phyloP scores from a whole-genome alignment of 768 basidiomycete species.

The Agrocybe chaxingu region DNA sequence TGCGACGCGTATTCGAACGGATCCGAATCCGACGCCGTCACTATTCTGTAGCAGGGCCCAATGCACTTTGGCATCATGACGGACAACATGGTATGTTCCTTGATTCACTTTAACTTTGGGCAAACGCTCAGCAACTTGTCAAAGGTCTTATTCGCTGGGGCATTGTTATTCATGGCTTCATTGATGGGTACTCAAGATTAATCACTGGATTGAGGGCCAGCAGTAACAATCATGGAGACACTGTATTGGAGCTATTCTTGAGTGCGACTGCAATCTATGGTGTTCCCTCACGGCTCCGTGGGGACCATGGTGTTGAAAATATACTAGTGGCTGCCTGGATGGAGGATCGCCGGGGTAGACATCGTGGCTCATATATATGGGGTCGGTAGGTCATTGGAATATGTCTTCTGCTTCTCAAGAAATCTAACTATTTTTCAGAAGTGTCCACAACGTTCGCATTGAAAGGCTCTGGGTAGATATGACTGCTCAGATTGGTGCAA shows the following conservation, averaged over 20 bases:
- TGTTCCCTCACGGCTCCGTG: constrained; percentile 15
- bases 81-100: constrained; percentile 26
- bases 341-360: constrained; percentile 9
- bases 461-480: constrained; percentile 36
- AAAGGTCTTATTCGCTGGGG: constrained; percentile 29
- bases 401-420: background rate
- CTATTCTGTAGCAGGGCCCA: constrained; percentile 9
- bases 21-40: constrained; percentile 2
- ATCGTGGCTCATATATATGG: constrained; percentile 21
- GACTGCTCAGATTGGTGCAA: constrained; percentile 23
- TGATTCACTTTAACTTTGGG: background rate
- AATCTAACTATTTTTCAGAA: constrained; percentile 1
- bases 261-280: constrained; percentile 5
- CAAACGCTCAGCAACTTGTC: background rate
- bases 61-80: constrained; percentile 26
- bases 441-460: constrained; percentile 25
- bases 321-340: constrained; percentile 18
- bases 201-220: constrained; percentile 11
- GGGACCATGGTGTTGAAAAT: constrained; percentile 27
- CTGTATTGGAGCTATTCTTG: constrained; percentile 13
- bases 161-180: constrained; percentile 29
- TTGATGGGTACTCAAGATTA: constrained; percentile 22
- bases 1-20: constrained; percentile 6
- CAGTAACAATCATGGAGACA: constrained; percentile 14
- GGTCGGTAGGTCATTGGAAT: constrained; percentile 10